Conservation (phyloP, 2,329 filamentous ascomycete genomes). For the Pseudogymnoascus sp. region DNA sequence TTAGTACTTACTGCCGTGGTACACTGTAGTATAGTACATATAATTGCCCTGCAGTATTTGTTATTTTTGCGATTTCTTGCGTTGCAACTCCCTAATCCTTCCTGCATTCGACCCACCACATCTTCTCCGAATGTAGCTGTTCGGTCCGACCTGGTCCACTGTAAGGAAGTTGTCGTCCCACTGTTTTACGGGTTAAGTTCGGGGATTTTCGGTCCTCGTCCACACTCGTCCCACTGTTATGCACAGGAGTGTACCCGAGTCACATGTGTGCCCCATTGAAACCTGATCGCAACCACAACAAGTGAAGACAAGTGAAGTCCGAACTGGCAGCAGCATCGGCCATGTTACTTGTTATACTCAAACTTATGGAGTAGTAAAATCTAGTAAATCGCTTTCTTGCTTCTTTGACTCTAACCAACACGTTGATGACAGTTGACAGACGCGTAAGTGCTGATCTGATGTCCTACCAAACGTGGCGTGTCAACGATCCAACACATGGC, state of each 20-base stretch:
- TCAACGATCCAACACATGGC: not conserved
- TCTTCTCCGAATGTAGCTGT: not conserved
- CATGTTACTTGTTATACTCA: not conserved
- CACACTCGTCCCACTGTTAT: not conserved
- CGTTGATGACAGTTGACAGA: constrained; percentile 6
- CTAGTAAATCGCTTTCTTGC: not conserved
- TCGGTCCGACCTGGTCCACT: constrained; percentile 3
- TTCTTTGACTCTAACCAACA: not conserved
- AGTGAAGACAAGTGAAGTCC: not conserved
- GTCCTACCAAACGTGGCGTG: not conserved
- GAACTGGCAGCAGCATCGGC: not conserved
- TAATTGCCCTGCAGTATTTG: not conserved
- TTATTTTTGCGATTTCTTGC: not conserved
- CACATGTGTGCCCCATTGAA: constrained; percentile 3
- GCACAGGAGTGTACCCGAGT: constrained; percentile 4
- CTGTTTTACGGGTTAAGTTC: not conserved
- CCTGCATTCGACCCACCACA: not conserved
- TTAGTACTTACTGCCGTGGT: too few species aligned
- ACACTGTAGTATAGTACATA: too few species aligned
- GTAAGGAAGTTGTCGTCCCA: not conserved
- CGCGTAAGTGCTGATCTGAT: not conserved
- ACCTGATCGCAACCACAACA: not conserved
- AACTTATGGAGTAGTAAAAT: not conserved
- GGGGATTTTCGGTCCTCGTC: not conserved
- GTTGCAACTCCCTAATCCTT: not conserved